Percentiles rank a stretch among this genome's conserved stretches.
These are phyloP conservation scores for Wallacemonas rigidus DNA, from an alignment of 208 protist genomes.

Conservation along the genomic window DNA sequence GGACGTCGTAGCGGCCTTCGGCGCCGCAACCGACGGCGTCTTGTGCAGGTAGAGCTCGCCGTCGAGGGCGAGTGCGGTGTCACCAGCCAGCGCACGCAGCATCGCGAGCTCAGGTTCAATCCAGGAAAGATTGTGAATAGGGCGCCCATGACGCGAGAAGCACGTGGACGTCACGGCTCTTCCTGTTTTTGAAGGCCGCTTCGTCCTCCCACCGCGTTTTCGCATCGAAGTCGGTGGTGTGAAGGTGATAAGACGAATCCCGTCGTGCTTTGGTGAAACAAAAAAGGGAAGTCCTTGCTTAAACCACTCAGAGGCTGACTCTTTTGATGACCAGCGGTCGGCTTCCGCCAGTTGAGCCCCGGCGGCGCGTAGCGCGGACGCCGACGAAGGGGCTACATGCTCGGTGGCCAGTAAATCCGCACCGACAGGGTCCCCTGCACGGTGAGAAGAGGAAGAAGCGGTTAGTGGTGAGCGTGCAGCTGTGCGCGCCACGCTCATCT, in stretches of 20 bases:
- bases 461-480: too few relatives aligned
- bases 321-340: background rate
- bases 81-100: conserved; percentile 66
- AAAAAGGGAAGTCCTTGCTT: conserved; percentile 51
- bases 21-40: background rate
- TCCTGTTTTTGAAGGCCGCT: background rate
- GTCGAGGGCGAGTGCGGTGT: conserved; percentile 69
- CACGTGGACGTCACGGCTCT: conserved; percentile 38
- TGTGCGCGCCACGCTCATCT: too few relatives aligned
- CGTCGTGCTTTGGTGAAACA: conserved; percentile 89
- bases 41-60: conserved; percentile 89
- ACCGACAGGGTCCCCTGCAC: background rate
- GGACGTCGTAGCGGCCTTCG: background rate
- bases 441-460: background rate
- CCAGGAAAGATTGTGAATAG: conserved; percentile 81
- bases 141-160: conserved; percentile 80
- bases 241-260: conserved; percentile 80
- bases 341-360: background rate
- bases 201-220: background rate
- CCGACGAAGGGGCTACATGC: too few relatives aligned
- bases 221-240: conserved; percentile 21
- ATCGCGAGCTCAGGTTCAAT: conserved; percentile 83
- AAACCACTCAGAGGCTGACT: conserved; percentile 19
- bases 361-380: background rate
- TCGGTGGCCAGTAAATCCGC: background rate